Base-by-base conservation (phyloP, 306 rosid genomes). In the Pterocarpus santalinus region DNA sequence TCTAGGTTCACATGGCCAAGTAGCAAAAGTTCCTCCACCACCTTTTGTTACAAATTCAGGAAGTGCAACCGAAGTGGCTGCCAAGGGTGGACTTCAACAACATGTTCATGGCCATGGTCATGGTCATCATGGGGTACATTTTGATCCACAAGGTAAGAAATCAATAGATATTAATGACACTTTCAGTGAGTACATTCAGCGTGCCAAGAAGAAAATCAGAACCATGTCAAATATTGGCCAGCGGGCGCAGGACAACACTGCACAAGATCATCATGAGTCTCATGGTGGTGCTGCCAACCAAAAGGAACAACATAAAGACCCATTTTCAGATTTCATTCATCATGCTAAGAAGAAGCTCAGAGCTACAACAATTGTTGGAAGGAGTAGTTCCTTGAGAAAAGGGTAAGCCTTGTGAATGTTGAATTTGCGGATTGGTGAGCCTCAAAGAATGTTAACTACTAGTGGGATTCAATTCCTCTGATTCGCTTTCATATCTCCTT, bases 261-360 rank as follows among this genome's bases (percentile, higher is more conserved):
- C 67, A 7, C 22, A 68, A 14, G 85, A 22, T 22, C 28, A 76
- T 63, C 74, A 81, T 16, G 80, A 67, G 12, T 51, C 7, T 14
- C 63, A 36, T 15, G 14, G 2, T 47, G 89, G 3, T 43, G 89
- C 15, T 70, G 38, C 12, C 41, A 77, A 80, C 73, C 77, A 81
- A 33, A 72, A 57, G 22, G 92, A 76, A 13, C 32, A 57, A 46
- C 66, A 28, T 1, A 78, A 72, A 41, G 90, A 91, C 35, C 82
- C 76, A 5, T 86, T 86, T 64, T 79, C 89, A 0, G 91, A 85
- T 36, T 92, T 81, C 43, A 89, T 90, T 72, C 75, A 76, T 1
- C 80, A 49, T 7, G 84, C 76, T 8, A 87, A 72, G 87, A 78
- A 65, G 76, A 92, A 76, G 84, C 74, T 90, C 68, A 81, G 89